A percentile compares a stretch with the other conserved stretches of the same genome.
These are phyloP conservation scores for Fusarium nisikadoi DNA, from an alignment of 2,329 filamentous ascomycete species.

Conservation along the genomic window DNA sequence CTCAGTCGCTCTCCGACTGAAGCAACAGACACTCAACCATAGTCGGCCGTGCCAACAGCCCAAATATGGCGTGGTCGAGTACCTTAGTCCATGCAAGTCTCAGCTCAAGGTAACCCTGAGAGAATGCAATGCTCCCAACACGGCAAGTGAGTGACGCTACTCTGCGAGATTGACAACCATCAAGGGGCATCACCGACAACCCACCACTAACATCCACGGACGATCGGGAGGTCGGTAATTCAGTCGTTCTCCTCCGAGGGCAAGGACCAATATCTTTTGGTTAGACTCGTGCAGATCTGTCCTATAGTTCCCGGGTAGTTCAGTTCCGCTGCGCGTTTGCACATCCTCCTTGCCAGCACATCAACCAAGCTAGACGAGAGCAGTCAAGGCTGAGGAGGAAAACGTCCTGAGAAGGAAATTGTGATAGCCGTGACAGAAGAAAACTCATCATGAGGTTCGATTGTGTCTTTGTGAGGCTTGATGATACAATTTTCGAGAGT, in stretches of 20 bases:
- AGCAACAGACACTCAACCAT: not conserved
- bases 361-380: slow-evolving; percentile 24
- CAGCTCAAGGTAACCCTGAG: not conserved
- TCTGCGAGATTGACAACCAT: not conserved
- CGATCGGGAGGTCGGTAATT: not conserved
- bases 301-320: not conserved
- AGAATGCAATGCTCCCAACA: not conserved
- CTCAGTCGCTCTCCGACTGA: too few species aligned
- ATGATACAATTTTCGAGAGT: slow-evolving; percentile 32
- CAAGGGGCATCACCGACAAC: not conserved
- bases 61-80: not conserved
- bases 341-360: slow-evolving; percentile 18
- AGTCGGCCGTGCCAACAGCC: fast-evolving
- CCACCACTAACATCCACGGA: not conserved
- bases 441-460: not conserved
- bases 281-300: slow-evolving; percentile 14
- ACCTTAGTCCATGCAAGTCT: not conserved
- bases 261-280: fast-evolving
- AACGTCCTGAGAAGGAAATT: slow-evolving; percentile 24
- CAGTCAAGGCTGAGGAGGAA: not conserved
- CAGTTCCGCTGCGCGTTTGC: not conserved
- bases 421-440: slow-evolving; percentile 11
- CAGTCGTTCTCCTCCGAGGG: not conserved
- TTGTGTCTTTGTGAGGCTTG: slow-evolving; percentile 37
- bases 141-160: not conserved